phyloP scores from a whole-genome alignment of 805 yeast genomes.

The Candida sithepensis region DNA sequence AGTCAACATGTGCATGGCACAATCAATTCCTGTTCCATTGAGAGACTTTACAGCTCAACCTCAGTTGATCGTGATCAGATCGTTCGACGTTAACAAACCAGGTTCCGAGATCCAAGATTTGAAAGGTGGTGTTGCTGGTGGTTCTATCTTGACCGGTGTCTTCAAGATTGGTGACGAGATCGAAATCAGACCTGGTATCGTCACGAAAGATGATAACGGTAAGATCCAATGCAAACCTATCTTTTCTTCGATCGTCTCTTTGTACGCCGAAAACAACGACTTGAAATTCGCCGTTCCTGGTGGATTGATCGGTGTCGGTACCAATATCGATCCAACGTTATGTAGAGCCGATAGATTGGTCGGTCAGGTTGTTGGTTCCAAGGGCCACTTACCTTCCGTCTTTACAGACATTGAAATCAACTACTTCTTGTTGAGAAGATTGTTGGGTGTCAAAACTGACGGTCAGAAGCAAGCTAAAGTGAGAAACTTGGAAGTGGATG shows the following conservation, averaged over 20 bases:
- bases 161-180: conserved; percentile 96
- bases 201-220: conserved; percentile 84
- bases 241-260: conserved; percentile 86
- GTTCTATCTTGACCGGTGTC: conserved; percentile 95
- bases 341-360: conserved; percentile 99
- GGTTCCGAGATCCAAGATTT: conserved; percentile 96
- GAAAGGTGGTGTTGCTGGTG: conserved; percentile 99
- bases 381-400: conserved; percentile 91
- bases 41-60: conserved; percentile 95
- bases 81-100: conserved; percentile 98
- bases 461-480: conserved; percentile 97
- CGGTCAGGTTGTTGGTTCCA: conserved; percentile 98
- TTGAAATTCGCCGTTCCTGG: conserved; percentile 99
- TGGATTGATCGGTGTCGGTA: conserved; percentile 99
- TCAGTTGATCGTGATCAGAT: conserved; percentile 92
- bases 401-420: conserved; percentile 97
- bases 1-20: conserved; percentile 93
- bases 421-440: conserved; percentile 92
- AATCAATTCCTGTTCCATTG: conserved; percentile 92
- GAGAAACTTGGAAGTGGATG: conserved; percentile 88
- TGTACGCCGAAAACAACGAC: conserved; percentile 97
- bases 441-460: conserved; percentile 97
- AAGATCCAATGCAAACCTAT: conserved; percentile 95
- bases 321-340: conserved; percentile 96
- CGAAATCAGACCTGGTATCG: conserved; percentile 99